Evolutionary conservation across 208 protist genomes (phyloP), one percentile per base, ranked within the genome.

Genomic region (Wallacemonas rigidus): DNA sequence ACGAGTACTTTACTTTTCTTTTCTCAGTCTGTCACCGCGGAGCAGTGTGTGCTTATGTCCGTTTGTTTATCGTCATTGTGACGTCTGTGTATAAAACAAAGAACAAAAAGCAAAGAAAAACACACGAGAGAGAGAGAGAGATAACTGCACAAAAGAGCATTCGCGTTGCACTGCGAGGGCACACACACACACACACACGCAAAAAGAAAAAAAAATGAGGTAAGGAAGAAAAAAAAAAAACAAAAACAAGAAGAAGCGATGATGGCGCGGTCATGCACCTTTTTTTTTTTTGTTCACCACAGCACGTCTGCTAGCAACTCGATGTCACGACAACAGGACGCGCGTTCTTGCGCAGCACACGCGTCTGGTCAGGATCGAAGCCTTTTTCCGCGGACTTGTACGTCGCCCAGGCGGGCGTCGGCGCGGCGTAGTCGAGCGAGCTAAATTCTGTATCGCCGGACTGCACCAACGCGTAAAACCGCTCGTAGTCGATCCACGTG

Each of bases 401-500:
- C 53, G 83, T 84, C n/a, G 90, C 92, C 92, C 92, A 97, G 56
- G 79, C 62, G 36, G 92, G 90, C 14, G 92, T 95, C 44, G 83
- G 82, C 4, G 76, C 76, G 38, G 79, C 76, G 79, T 97, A 97
- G 56, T 96, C 88, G 2, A 93, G 72, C 35, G 90, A 82, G 2
- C 80, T 93, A 69, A 97, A 95, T 11, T 83, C 64, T 64, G 64
- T 64, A 47, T 81, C 48, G 61, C 87, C 78, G 58, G 63, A 69
- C 38, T 81, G 76, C 2, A 88, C 76, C 12, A 97, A 76, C 44
- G 76, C 36, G 50, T 83, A 86, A 68, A 97, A 97, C 72, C 85
- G 87, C 8, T 90, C 83, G 70, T 95, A 96, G 79, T 97, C 85
- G 70, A 97, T 96, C 92, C 93, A 97, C 15, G 93, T 97, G 79